Evolutionary conservation across 2,329 filamentous ascomycete genomes (phyloP).

Genomic region (Harringtonia lauricola): DNA sequence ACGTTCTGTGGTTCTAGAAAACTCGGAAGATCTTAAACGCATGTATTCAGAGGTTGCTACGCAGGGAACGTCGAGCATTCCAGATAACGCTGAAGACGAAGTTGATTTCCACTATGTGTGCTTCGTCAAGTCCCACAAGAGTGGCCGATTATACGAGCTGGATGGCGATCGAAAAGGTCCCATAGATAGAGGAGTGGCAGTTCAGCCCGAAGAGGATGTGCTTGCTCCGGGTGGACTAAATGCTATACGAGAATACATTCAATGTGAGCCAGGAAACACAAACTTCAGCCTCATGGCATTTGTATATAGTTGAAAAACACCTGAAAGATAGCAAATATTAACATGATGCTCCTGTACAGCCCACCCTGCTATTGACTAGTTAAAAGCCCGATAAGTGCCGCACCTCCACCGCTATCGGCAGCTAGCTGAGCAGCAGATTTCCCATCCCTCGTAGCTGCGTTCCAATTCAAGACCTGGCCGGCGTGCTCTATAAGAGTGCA

Average conservation of each 20-base stretch:
- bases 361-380: no score
- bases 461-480: no score
- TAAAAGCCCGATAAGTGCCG: no score
- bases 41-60: conserved; percentile 52
- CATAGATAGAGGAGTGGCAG: conserved; percentile 32
- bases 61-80: conserved; percentile 50
- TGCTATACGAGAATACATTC: conserved; percentile 27
- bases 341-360: no score
- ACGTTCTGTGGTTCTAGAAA: conserved; percentile 51
- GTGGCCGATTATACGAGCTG: conserved; percentile 51
- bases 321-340: neutral
- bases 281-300: conserved; percentile 22
- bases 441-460: no score
- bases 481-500: no score
- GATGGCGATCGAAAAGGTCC: conserved; percentile 59
- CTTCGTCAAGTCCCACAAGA: conserved; percentile 48
- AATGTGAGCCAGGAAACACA: conserved; percentile 15
- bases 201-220: conserved; percentile 31
- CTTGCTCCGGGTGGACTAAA: conserved; percentile 47
- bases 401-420: no score
- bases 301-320: neutral
- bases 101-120: conserved; percentile 64
- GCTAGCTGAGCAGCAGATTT: no score
- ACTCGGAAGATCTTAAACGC: conserved; percentile 50
- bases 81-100: conserved; percentile 44